phyloP scores from a whole-genome alignment of 2,329 filamentous ascomycete species.

The Penicillium freii region DNA sequence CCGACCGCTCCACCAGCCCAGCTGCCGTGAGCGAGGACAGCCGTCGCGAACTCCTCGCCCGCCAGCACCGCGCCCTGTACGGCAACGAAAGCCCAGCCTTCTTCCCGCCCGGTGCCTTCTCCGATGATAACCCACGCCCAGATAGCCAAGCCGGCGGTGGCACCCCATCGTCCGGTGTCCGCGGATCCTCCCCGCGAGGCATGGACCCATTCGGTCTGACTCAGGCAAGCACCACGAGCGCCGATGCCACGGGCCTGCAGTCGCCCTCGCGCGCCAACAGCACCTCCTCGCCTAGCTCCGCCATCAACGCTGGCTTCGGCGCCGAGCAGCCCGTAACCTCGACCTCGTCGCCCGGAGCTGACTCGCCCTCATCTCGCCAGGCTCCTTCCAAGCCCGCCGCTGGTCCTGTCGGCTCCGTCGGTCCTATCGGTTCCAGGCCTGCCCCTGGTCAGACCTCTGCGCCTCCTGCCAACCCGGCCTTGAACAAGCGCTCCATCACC shows the following conservation, averaged over 20 bases:
- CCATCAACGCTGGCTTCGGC: constrained; percentile 45
- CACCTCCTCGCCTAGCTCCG: constrained; percentile 68
- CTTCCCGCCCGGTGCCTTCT: constrained; percentile 64
- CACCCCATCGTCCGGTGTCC: constrained; percentile 58
- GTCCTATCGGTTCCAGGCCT: constrained; percentile 90
- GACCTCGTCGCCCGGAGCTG: constrained; percentile 73
- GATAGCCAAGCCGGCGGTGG: constrained; percentile 65
- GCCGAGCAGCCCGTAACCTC: constrained; percentile 71
- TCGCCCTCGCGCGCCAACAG: constrained; percentile 74
- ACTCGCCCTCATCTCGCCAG: constrained; percentile 69
- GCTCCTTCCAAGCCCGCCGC: constrained; percentile 55
- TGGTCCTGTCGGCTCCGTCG: constrained; percentile 64
- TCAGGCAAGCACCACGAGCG: constrained; percentile 49
- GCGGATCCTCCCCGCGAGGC: constrained; percentile 75
- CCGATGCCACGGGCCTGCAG: constrained; percentile 43
- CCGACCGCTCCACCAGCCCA: constrained; percentile 81
- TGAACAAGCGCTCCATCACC: constrained; percentile 82
- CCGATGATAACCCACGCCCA: constrained; percentile 66
- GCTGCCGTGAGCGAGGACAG: constrained; percentile 91
- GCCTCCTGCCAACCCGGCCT: constrained; percentile 53
- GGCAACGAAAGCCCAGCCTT: constrained; percentile 68
- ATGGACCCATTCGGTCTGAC: constrained; percentile 66
- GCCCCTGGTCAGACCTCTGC: constrained; percentile 54
- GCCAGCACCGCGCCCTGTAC: constrained; percentile 92
- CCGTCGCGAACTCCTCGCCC: constrained; percentile 90